Evolutionary conservation across 2,329 filamentous ascomycete species (phyloP).

Genomic region (Fusarium scirpi): DNA sequence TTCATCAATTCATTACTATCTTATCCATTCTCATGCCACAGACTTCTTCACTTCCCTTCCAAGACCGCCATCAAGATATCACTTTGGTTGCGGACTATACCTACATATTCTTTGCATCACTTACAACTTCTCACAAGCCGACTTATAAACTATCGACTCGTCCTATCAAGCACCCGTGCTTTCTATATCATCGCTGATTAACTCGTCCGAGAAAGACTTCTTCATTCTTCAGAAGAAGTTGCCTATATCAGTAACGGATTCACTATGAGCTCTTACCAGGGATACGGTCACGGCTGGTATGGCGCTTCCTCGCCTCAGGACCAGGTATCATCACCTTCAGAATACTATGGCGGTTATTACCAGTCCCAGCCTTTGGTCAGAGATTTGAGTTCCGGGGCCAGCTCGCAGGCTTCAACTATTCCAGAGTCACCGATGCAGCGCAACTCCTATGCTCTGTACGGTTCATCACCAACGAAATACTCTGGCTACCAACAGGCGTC

Average conservation of each 20-base stretch:
- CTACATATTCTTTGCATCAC: constrained; percentile 21
- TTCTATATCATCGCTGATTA: constrained; percentile 8
- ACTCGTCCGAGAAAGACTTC: constrained; percentile 3
- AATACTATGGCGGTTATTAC: constrained; percentile 34
- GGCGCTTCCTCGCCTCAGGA: constrained; percentile 37
- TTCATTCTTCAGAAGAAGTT: background rate
- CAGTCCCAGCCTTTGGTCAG: constrained; percentile 47
- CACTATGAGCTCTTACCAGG: constrained; percentile 38
- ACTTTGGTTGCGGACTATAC: constrained; percentile 26
- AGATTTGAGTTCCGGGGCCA: constrained; percentile 49
- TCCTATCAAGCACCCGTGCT: constrained; percentile 31
- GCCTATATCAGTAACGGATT: background rate
- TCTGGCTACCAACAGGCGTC: constrained; percentile 22
- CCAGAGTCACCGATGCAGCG: constrained; percentile 46
- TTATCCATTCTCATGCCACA: constrained; percentile 36
- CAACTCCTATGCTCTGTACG: constrained; percentile 36
- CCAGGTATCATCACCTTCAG: constrained; percentile 33
- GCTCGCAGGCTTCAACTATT: constrained; percentile 44
- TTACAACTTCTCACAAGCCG: constrained; percentile 6
- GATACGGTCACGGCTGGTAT: constrained; percentile 24
- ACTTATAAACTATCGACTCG: constrained; percentile 18
- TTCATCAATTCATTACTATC: constrained; percentile 1
- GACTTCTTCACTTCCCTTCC: constrained; percentile 20
- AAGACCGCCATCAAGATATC: constrained; percentile 38
- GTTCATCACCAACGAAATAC: constrained; percentile 22